Percentiles rank a stretch among this genome's conserved stretches.
Conservation (phyloP, 441 rosid genomes). For the Metrosideros polymorpha region DNA sequence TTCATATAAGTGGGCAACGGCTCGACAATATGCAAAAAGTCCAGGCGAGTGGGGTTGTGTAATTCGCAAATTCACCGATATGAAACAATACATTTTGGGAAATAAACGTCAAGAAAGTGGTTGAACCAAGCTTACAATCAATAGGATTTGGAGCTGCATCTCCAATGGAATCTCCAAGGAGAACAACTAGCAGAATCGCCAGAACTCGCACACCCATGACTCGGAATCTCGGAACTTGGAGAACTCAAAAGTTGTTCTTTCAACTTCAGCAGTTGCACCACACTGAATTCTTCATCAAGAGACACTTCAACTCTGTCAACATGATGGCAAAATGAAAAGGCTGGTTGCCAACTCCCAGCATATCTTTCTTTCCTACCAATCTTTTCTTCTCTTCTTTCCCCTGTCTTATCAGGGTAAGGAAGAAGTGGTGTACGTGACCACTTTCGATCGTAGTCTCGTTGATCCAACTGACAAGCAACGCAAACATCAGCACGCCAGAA, state of each 20-base stretch:
- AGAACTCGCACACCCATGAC: constrained; percentile 30
- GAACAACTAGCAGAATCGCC: constrained; percentile 24
- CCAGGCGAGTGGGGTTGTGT: neutral
- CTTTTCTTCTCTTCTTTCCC: neutral
- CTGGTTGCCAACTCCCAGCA: neutral
- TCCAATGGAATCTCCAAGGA: constrained; percentile 14
- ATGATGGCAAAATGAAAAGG: neutral
- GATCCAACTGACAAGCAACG: neutral
- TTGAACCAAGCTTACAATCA: constrained; percentile 38
- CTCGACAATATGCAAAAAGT: neutral
- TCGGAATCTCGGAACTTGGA: neutral
- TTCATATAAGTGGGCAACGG: neutral
- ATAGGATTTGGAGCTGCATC: constrained; percentile 24
- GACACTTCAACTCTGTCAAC: neutral
- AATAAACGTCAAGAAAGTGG: neutral
- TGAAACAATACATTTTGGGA: neutral
- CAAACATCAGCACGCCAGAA: neutral
- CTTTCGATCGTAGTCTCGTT: neutral
- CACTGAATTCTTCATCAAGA: neutral
- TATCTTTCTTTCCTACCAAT: neutral
- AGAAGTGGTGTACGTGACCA: neutral
- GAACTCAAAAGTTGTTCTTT: neutral
- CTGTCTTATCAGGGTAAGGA: neutral
- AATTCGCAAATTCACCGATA: neutral
- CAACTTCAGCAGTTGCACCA: neutral